Base-by-base conservation (phyloP, 805 yeast species). In the Starmerella roubikii region DNA sequence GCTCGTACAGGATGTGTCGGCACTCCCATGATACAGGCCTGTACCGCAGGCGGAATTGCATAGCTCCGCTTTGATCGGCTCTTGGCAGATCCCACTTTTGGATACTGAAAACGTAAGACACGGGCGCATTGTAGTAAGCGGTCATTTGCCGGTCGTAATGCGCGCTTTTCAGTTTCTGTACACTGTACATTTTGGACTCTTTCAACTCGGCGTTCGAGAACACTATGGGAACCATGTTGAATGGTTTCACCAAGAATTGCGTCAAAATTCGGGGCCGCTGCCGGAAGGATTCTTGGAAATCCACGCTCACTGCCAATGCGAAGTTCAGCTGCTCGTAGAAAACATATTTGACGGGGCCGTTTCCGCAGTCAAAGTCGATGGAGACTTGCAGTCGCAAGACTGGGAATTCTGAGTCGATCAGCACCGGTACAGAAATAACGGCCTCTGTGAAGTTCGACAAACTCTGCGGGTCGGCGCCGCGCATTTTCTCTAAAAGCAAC, bases 281-380 rank as follows among this genome's bases (percentile, higher is more conserved):
- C 12, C 73, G 71, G 61, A 80, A 81, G 10, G 76, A 73, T 54
- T 83, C 94, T 50, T 80, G 88, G 2, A 81, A 93, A 2, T 83
- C 74, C 1, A 81, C 91, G 0, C 84, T 76, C 7, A 81, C 60
- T 4, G 71, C 64, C 28, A 82, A 60, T 1, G 71, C 57, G 5
- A 75, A 69, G 42, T 78, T 76, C 5, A 78, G 42, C 1, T 51
- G 49, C 23, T 51, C 46, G 35, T 54, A 16, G 35, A 54, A 47
- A 35, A 51, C 45, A 23, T 47, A 41, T 42, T 49, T 3, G 38
- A 48, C 12, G 41, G 44, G 19, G 16, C 24, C 15, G n/a, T 7
- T 32, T 7, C 35, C 35, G 17, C 19, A 7, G 51, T 41, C 39
- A 44, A 55, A 57, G 26, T 49, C 50, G 32, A 54, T 38, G 37